Base-by-base conservation (phyloP, 176 grass and related monocot species). In the Phragmites australis region DNA sequence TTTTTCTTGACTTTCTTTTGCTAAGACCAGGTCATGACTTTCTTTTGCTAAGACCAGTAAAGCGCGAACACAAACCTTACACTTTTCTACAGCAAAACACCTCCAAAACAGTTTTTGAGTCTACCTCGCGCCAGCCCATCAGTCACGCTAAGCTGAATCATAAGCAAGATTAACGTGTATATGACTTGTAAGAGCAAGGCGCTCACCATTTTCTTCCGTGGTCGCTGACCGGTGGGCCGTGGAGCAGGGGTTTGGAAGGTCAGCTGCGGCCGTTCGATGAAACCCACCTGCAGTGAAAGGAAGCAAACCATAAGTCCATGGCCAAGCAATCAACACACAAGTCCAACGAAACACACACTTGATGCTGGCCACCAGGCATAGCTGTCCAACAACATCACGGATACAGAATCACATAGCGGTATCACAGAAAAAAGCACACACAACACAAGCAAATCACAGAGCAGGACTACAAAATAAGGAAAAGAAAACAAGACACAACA, bases 181-280 rank as follows among this genome's bases (percentile, higher is more conserved):
- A 49, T 60, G 68, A 45, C 8, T 16, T 22, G 18, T 6, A 6
- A 46, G 50, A 34, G 41, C 63, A 27, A 82, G 51, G 42, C 30
- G 30, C 77, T 91, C 60, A 92, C 90, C 83, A 89, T 46, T 67
- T 92, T 92, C 79, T 92, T 92, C 8, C 75, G 80, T 4, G 80
- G 47, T 31, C 83, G 83, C 80, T 85, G 90, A 0, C 83, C 79
- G 0, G 31, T 26, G 19, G 79, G 26, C 51, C 22, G 37, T 9
- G 78, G 26, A 25, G 66, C 63, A 3, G 90, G 86, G 55, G 59
- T 78, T 25, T 42, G 39, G 19, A 75, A 72, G 44, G 74, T 64
- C 79, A 82, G 23, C 16, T 72, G 90, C 1, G 61, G 68, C 46
- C 70, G 79, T 37, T 48, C 47, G 48, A 23, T 66, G 79, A 67